Evolutionary conservation across 2,329 filamentous ascomycete genomes (phyloP).

Genomic region (Aspergillus sp.): DNA sequence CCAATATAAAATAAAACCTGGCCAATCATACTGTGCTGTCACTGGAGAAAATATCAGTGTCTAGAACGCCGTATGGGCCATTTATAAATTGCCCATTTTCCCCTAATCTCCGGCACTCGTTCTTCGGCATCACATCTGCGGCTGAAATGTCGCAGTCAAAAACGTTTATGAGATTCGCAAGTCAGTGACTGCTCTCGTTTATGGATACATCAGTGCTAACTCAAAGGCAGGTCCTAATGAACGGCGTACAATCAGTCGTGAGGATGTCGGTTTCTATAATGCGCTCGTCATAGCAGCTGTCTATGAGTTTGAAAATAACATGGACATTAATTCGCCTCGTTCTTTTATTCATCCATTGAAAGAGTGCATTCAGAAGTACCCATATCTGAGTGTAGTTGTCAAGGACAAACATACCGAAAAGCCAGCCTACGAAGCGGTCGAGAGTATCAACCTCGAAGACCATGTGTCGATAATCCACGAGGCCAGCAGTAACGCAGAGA

Average conservation of each 20-base stretch:
- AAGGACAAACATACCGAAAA: conserved; percentile 32
- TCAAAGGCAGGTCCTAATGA: conserved; percentile 33
- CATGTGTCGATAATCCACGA: conserved; percentile 31
- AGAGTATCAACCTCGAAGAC: conserved; percentile 31
- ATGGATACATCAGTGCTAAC: conserved; percentile 3
- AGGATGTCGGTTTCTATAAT: conserved; percentile 38
- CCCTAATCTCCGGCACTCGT: not conserved
- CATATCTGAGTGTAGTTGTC: conserved; percentile 35
- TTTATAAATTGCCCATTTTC: not conserved
- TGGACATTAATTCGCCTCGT: conserved; percentile 12
- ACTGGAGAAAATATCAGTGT: too few relatives aligned
- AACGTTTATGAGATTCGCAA: conserved; percentile 22
- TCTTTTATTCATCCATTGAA: conserved; percentile 29
- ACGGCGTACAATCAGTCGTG: conserved; percentile 36
- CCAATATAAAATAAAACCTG: too few relatives aligned
- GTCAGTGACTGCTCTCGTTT: conserved; percentile 8
- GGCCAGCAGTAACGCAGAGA: conserved; percentile 5
- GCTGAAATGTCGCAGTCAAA: not conserved
- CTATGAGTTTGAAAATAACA: conserved; percentile 21
- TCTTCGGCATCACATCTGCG: not conserved
- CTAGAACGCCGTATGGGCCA: too few relatives aligned
- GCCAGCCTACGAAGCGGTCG: conserved; percentile 26
- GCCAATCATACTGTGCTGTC: too few relatives aligned
- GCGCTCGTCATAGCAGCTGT: conserved; percentile 33
- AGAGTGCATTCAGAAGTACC: conserved; percentile 34